A percentile compares a stretch with the other conserved stretches of the same genome.
These are phyloP conservation scores for Rhodamnia argentea DNA, from an alignment of 345 rosid genomes.

Conservation along the genomic window DNA sequence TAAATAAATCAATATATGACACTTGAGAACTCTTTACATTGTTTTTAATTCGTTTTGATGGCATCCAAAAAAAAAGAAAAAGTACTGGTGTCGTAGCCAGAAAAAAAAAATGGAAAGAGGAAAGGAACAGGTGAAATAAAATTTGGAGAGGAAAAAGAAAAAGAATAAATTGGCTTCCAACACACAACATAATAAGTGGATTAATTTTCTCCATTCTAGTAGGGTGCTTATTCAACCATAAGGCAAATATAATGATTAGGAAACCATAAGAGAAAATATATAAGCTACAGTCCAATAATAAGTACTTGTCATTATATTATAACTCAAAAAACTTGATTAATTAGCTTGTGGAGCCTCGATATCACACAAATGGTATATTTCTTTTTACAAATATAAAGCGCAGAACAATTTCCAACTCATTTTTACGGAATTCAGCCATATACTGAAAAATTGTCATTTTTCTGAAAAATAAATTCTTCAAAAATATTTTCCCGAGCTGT, in stretches of 20 bases:
- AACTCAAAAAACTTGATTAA: not conserved
- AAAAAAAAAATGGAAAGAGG: not conserved
- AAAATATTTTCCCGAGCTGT: not conserved
- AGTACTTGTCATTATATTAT: not conserved
- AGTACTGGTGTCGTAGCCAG: not conserved
- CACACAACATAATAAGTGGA: not conserved
- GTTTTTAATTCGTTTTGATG: not conserved
- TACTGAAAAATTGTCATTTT: not conserved
- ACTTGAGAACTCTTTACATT: not conserved
- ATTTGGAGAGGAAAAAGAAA: not conserved
- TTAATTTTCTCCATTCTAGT: not conserved
- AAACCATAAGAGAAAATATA: not conserved
- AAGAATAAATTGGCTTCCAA: not conserved
- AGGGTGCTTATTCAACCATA: not conserved
- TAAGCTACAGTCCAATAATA: not conserved
- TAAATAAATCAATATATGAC: too few species aligned
- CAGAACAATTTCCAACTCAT: not conserved
- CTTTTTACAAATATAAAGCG: not conserved
- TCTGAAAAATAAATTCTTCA: not conserved
- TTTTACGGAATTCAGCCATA: not conserved
- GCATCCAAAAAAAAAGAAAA: not conserved
- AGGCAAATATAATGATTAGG: not conserved
- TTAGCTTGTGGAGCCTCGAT: not conserved
- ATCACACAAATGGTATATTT: not conserved
- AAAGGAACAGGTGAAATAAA: not conserved